phyloP scores from a whole-genome alignment of 352 stramenopile genomes.

The Globisporangium acanthophoron region DNA sequence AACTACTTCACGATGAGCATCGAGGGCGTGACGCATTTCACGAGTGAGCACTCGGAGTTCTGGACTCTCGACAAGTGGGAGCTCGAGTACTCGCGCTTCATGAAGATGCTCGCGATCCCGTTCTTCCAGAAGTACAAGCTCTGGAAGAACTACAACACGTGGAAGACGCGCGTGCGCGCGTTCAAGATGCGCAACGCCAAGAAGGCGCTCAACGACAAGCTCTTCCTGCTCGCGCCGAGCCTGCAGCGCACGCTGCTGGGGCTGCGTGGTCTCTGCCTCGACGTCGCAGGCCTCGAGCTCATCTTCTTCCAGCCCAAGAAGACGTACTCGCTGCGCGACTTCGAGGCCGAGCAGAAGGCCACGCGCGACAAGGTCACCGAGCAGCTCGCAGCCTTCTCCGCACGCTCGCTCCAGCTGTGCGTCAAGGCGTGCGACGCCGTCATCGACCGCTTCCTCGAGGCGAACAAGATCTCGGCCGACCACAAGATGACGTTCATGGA shows the following conservation, averaged over 20 bases:
- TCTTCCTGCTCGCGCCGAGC: constrained; percentile 88
- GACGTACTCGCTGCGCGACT: constrained; percentile 81
- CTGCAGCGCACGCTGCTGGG: constrained; percentile 79
- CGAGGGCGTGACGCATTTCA: constrained; percentile 91
- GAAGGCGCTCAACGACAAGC: constrained; percentile 63
- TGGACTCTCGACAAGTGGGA: constrained; percentile 92
- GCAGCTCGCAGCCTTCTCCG: constrained; percentile 57
- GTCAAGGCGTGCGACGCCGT: constrained; percentile 89
- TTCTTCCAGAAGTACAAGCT: constrained; percentile 92
- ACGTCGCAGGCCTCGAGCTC: constrained; percentile 60
- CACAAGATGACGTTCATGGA: constrained; percentile 98
- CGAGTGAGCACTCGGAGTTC: constrained; percentile 84
- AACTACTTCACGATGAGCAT: constrained; percentile 93
- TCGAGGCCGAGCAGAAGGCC: constrained; percentile 65
- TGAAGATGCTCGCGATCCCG: constrained; percentile 84
- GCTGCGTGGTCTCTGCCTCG: constrained; percentile 70
- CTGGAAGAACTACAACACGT: constrained; percentile 95
- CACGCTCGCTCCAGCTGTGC: constrained; percentile 74
- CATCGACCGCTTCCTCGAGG: constrained; percentile 88
- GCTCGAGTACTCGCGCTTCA: constrained; percentile 88
- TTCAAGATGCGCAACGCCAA: constrained; percentile 87
- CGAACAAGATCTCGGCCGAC: constrained; percentile 90
- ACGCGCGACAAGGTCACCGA: constrained; percentile 48
- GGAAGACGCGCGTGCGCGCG: constrained; percentile 84
- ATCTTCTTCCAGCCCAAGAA: constrained; percentile 56